Conservation (phyloP, 805 yeast genomes). For the Barnettozyma wickerhamii region DNA sequence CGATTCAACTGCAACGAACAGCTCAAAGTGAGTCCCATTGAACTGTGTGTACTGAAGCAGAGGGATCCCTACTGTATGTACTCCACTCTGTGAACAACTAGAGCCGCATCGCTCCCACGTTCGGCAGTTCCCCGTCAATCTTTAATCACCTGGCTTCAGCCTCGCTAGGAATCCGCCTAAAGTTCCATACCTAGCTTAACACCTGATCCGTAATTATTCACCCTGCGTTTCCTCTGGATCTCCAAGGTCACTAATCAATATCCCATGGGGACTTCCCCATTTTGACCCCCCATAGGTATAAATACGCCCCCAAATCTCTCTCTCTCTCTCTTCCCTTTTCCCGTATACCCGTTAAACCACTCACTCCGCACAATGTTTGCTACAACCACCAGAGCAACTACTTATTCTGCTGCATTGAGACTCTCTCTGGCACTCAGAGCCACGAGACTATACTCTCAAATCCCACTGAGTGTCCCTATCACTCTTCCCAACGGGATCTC, state of each 20-base stretch:
- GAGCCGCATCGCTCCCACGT: too few relatives aligned
- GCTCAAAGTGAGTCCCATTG: too few relatives aligned
- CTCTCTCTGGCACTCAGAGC: constrained; percentile 20
- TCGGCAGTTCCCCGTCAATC: too few relatives aligned
- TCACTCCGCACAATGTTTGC: constrained; percentile 20
- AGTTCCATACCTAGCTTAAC: not conserved
- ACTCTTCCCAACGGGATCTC: constrained; percentile 70
- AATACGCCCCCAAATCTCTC: not conserved
- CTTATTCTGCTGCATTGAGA: constrained; percentile 14
- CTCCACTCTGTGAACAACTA: too few relatives aligned
- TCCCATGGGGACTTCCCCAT: too few relatives aligned
- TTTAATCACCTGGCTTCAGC: too few relatives aligned
- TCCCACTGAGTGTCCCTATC: constrained; percentile 43
- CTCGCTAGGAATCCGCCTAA: not conserved
- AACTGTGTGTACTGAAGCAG: too few relatives aligned
- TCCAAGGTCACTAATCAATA: too few relatives aligned
- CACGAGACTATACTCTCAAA: constrained; percentile 29
- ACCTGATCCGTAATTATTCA: not conserved
- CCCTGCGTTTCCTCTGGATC: too few relatives aligned
- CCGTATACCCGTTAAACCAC: not conserved
- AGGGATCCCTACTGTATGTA: too few relatives aligned
- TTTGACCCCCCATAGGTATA: not conserved
- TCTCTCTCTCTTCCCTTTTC: not conserved
- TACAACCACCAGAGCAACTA: constrained; percentile 12
- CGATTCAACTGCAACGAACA: too few relatives aligned